Percentiles rank a stretch among this genome's conserved stretches.
Evolutionary conservation across 352 stramenopile species (phyloP).

Genomic region (Blastocystis sp.): DNA sequence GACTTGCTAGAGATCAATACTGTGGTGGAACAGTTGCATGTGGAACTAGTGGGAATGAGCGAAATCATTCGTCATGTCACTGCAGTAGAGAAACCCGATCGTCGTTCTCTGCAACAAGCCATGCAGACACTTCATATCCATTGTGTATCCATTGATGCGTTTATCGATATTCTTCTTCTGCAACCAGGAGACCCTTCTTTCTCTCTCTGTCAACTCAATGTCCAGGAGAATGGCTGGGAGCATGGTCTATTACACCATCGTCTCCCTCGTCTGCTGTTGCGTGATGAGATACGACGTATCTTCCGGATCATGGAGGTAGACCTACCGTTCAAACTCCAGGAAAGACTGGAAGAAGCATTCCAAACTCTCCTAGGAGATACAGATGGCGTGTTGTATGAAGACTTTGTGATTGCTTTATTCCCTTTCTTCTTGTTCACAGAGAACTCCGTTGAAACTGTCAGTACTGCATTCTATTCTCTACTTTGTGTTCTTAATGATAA

Average conservation of each 20-base stretch:
- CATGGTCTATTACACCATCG: not conserved
- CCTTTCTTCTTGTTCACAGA: not conserved
- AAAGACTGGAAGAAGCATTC: constrained; percentile 3
- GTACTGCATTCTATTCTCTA: not conserved
- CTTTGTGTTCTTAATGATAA: constrained; percentile 3
- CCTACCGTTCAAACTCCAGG: not conserved
- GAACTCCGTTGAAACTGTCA: not conserved
- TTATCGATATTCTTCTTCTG: not conserved
- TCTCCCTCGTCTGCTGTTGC: constrained; percentile 6
- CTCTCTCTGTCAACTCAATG: not conserved
- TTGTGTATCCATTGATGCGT: not conserved
- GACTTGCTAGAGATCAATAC: not conserved
- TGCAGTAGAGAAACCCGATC: not conserved
- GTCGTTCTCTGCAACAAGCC: not conserved
- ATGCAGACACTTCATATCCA: not conserved
- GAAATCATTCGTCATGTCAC: not conserved
- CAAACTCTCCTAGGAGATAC: not conserved
- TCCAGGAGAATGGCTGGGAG: not conserved
- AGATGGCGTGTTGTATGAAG: constrained; percentile 6
- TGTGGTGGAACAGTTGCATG: not conserved
- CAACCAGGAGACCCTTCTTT: not conserved
- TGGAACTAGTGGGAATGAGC: constrained; percentile 13
- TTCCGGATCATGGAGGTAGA: constrained; percentile 5
- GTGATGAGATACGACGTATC: constrained; percentile 35
- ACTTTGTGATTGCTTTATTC: constrained; percentile 1